Conservation (phyloP, 129 eudicot genomes). For the Dittrichia graveolens region DNA sequence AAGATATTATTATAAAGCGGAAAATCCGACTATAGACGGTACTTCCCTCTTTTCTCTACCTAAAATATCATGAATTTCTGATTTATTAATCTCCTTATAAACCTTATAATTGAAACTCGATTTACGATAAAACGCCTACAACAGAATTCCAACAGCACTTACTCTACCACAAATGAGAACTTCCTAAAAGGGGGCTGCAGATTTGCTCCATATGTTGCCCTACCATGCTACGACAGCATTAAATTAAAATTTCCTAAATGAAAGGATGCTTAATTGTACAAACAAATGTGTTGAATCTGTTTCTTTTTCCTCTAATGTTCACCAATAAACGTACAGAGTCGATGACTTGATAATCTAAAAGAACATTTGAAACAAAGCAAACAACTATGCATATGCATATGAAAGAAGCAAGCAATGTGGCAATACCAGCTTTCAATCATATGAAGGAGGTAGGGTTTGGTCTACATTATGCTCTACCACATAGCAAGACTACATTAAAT, state of each 20-base stretch:
- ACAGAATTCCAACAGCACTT: neutral
- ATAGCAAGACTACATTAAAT: slow-evolving; percentile 8
- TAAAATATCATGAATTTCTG: neutral
- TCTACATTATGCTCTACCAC: neutral
- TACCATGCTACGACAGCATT: too few relatives aligned
- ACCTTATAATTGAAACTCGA: neutral
- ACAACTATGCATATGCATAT: neutral
- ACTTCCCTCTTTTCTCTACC: neutral
- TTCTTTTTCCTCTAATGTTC: neutral
- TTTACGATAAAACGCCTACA: neutral
- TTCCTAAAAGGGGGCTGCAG: too few relatives aligned
- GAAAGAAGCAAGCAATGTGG: neutral
- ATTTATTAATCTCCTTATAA: neutral
- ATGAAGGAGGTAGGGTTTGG: neutral
- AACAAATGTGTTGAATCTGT: neutral
- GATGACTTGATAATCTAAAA: neutral
- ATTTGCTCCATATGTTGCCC: too few relatives aligned
- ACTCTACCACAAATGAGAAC: too few relatives aligned
- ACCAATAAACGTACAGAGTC: neutral
- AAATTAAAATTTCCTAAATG: too few relatives aligned
- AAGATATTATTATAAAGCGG: too few relatives aligned
- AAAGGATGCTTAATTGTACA: too few relatives aligned
- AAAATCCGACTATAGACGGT: neutral
- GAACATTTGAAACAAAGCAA: neutral
- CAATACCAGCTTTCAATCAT: neutral